Evolutionary conservation across 2,329 filamentous ascomycete species (phyloP), one percentile per base, ranked within the genome.

Genomic region (Kalmusia sp.): DNA sequence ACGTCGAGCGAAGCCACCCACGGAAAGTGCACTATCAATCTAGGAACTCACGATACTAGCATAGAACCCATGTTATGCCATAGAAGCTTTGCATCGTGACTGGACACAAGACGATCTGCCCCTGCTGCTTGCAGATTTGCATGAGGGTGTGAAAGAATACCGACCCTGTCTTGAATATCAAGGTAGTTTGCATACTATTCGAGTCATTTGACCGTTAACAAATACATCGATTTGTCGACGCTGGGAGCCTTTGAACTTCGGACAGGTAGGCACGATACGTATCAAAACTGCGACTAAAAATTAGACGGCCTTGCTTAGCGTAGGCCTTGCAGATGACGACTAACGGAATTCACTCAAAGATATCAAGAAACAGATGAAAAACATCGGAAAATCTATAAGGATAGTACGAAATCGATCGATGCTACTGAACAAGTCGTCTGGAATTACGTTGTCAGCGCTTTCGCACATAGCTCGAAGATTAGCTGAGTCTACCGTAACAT

Each of bases 181-280:
- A 3, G 31, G 14, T 34, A 7, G 31, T 34, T 15, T 34, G 14
- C 31, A 34, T 15, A 4, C 2, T 11, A 34, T 34, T 34, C 14
- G 11, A 34, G 8, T 34, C 3, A 14, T 9, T 7, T n/a, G 14
- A 34, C 24, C 15, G 15, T 9, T 19, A n/a, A n/a, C n/a, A n/a
- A 34, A 11, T 19, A 27, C 44, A 28, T 35, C 44, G 31, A 27
- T 22, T 33, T 33, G 3, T 22, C 44, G 7, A 30, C 45, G 12
- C 21, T 34, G 14, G 30, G 14, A 33, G 37, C 37, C 17, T 43
- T 47, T 5, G 19, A 35, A 43, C 35, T 52, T 48, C 24, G 43
- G 34, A 22, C 30, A 53, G 45, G 45, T n/a, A 53, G 6, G 51
- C 45, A 21, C 37, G 39, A 21, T 27, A 49, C n/a, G 38, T 53